These are phyloP conservation scores for Davidsoniella australis DNA, from an alignment of 2,329 filamentous ascomycete genomes.

Conservation along the genomic window DNA sequence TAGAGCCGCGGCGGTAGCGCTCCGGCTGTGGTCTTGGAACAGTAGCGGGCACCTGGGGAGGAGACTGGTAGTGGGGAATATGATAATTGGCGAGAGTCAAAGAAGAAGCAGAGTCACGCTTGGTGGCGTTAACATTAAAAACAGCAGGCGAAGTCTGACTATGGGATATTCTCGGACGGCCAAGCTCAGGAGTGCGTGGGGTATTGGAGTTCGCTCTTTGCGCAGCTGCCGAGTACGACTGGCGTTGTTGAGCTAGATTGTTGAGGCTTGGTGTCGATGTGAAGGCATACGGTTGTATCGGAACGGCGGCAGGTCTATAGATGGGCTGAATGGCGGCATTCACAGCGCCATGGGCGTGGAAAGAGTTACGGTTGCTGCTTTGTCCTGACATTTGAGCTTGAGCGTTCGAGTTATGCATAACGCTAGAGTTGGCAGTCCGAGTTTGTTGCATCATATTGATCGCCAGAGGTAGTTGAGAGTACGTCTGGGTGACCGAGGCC, in stretches of 20 bases:
- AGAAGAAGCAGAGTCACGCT: conserved; percentile 12
- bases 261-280: conserved; percentile 51
- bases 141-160: conserved; percentile 4
- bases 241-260: conserved; percentile 34
- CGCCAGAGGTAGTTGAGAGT: conserved; percentile 59
- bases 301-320: conserved; percentile 22
- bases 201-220: conserved; percentile 12
- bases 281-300: conserved; percentile 64
- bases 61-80: conserved; percentile 21
- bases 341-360: conserved; percentile 31
- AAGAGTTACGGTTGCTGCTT: conserved; percentile 30
- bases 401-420: conserved; percentile 29
- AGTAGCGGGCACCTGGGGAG: conserved; percentile 21
- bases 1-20: conserved; percentile 54
- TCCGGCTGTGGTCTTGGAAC: conserved; percentile 57
- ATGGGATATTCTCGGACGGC: background rate
- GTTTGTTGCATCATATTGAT: conserved; percentile 61
- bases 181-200: conserved; percentile 18
- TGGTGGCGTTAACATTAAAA: conserved; percentile 1
- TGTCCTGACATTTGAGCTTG: conserved; percentile 34
- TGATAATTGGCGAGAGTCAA: conserved; percentile 16
- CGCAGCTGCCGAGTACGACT: conserved; percentile 28
- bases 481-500: conserved; percentile 72
- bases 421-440: conserved; percentile 41
- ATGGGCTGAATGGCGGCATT: conserved; percentile 5